Evolutionary conservation across 2,329 filamentous ascomycete genomes (phyloP), one percentile per base, ranked within the genome.

Genomic region (Diaporthe vexans): DNA sequence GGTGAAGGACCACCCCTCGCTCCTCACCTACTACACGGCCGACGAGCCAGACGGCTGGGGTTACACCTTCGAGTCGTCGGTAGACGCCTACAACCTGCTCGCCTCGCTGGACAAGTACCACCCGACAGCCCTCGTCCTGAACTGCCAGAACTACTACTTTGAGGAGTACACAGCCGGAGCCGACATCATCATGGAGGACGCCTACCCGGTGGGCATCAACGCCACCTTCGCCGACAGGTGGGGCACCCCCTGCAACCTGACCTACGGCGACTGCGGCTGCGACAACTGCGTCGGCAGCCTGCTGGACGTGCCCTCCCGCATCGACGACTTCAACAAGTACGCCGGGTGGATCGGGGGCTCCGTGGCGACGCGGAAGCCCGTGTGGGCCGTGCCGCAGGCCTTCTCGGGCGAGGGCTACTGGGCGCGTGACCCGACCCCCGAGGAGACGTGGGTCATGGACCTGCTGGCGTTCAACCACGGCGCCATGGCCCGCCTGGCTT

Each of bases 131-230:
- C 82, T 91, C 5, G 88, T 87, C 1, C 85, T 92, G 58, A 92
- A 92, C 81, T 92, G 91, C 83, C 85, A 87, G 72, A 88, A 92
- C 81, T 92, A 90, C 81, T 87, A 91, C 81, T 92, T 90, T 79
- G 80, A 81, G 3, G 81, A 87, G 17, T 92, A 92, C 82, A 83
- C 86, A 0, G 79, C 82, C 2, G 88, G 88, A 24, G 86, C 88
- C 5, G 90, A 92, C 78, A 87, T 92, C 76, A 81, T 92, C 76
- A 88, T 92, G 84, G 85, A 86, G 40, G 90, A 92, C 77, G 86
- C 86, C 0, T 92, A 92, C 79, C 90, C 90, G 0, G 85, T 92
- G 75, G 88, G 86, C 40, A 87, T 88, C 76, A 90, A 91, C 81
- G 81, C 85, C 6, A 88, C 84, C 3, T 90, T 83, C 76, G 89